Percentiles rank a stretch among this genome's conserved stretches.
Conservation (phyloP, 192 early-diverging fungal genomes). For the Hyaloraphidium curvatum region DNA sequence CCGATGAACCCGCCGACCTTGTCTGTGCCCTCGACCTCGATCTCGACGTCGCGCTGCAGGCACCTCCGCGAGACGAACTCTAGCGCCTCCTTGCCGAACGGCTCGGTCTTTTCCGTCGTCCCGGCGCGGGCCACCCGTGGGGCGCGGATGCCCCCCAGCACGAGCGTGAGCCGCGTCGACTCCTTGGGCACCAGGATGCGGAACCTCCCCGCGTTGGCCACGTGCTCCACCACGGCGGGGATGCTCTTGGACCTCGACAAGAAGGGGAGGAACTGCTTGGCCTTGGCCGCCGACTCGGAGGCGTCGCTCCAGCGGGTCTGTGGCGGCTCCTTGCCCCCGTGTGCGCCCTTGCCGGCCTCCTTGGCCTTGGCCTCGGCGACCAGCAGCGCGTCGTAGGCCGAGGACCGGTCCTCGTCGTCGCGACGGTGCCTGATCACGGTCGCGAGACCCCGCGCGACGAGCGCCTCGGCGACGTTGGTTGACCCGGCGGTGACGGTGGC, state of each 20-base stretch:
- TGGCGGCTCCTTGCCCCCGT: conserved; percentile 65
- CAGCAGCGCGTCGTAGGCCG: conserved; percentile 67
- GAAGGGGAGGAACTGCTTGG: conserved; percentile 65
- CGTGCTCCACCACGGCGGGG: conserved; percentile 71
- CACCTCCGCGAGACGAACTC: conserved; percentile 35
- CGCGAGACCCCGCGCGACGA: conserved; percentile 47
- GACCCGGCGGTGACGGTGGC: conserved; percentile 55
- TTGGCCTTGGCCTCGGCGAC: conserved; percentile 61
- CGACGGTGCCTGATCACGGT: conserved; percentile 57
- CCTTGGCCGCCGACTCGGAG: conserved; percentile 59
- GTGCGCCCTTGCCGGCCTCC: conserved; percentile 53
- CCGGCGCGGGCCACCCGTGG: conserved; percentile 49
- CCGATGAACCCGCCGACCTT: conserved; percentile 88
- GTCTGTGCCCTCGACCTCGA: conserved; percentile 71
- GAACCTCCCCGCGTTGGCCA: conserved; percentile 65
- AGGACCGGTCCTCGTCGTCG: conserved; percentile 73
- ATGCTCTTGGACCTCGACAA: conserved; percentile 27
- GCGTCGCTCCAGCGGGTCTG: conserved; percentile 59
- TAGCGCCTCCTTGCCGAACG: conserved; percentile 67
- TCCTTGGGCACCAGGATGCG: conserved; percentile 69
- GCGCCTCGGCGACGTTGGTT: conserved; percentile 25
- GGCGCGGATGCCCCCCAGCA: conserved; percentile 66
- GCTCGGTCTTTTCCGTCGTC: conserved; percentile 51
- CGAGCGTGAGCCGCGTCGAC: conserved; percentile 61
- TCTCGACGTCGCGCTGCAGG: conserved; percentile 86